phyloP scores from a whole-genome alignment of 192 early-diverging fungal species.

The Linnemannia hyalina region DNA sequence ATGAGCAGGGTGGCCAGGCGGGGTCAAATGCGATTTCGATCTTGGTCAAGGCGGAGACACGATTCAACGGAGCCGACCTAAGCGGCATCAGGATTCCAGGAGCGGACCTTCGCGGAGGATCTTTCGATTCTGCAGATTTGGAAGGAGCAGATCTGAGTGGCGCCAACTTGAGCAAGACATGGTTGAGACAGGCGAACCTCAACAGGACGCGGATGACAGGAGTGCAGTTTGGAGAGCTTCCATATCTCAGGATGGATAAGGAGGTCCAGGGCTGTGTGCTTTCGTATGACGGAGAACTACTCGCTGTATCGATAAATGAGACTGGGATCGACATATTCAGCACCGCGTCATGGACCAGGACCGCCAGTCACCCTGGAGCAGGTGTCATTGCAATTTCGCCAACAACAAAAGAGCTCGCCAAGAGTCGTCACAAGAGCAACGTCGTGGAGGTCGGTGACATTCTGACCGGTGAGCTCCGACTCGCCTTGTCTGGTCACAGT shows the following conservation, averaged over 20 bases:
- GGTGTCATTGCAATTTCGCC: background rate
- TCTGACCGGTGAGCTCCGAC: background rate
- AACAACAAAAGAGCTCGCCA: background rate
- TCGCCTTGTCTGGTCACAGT: background rate
- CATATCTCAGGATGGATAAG: background rate
- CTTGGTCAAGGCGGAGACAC: background rate
- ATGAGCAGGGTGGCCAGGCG: background rate
- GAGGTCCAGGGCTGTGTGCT: background rate
- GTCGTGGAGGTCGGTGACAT: background rate
- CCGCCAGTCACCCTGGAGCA: background rate
- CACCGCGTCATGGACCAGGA: background rate
- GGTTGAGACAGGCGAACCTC: background rate
- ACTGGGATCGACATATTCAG: background rate
- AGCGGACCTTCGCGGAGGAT: slow-evolving; percentile 1
- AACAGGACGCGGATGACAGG: background rate
- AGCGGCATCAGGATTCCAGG: slow-evolving; percentile 9
- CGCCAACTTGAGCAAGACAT: background rate
- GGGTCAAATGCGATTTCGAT: slow-evolving; percentile 1
- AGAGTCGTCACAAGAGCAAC: background rate
- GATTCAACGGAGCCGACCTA: background rate
- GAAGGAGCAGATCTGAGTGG: slow-evolving; percentile 1
- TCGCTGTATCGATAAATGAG: background rate
- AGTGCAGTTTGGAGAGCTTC: background rate
- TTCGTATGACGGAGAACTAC: background rate
- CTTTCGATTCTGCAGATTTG: slow-evolving; percentile 13